These are phyloP conservation scores for Barnettozyma botsteinii DNA, from an alignment of 805 yeast species.

Conservation along the genomic window DNA sequence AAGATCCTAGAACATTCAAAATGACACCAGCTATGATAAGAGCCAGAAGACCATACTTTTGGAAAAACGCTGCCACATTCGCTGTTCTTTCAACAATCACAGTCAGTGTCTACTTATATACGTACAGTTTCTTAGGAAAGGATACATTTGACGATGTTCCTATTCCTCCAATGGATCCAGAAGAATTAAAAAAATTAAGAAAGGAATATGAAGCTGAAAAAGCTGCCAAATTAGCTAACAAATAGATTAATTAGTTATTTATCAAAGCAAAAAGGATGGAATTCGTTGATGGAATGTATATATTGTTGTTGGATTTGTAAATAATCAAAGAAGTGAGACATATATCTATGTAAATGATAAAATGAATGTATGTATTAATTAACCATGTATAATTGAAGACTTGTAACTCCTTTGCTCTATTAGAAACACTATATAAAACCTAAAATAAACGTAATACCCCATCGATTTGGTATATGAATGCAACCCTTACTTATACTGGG, in stretches of 20 bases:
- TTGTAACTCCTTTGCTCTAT: too few species aligned
- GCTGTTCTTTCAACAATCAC: conserved; percentile 57
- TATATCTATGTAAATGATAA: too few species aligned
- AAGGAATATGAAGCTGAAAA: conserved; percentile 57
- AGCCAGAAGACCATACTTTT: conserved; percentile 83
- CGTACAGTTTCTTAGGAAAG: conserved; percentile 57
- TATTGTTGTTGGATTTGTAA: not conserved
- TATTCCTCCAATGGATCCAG: conserved; percentile 83
- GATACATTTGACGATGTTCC: conserved; percentile 92
- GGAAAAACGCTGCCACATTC: conserved; percentile 65
- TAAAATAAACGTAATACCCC: too few species aligned
- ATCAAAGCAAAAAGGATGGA: not conserved
- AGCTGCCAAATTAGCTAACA: conserved; percentile 7
- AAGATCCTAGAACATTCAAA: conserved; percentile 65
- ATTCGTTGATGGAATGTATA: conserved; percentile 2
- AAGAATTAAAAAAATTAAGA: conserved; percentile 65
- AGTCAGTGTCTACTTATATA: conserved; percentile 56
- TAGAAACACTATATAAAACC: too few species aligned
- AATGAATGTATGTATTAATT: too few species aligned
- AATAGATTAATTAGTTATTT: not conserved
- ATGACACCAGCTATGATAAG: conserved; percentile 94
- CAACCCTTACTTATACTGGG: too few species aligned
- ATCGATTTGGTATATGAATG: too few species aligned
- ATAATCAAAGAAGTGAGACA: not conserved
- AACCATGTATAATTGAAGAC: too few species aligned